Conservation (phyloP, 1,139 yeast species). For the Blastobotrys persicus region DNA sequence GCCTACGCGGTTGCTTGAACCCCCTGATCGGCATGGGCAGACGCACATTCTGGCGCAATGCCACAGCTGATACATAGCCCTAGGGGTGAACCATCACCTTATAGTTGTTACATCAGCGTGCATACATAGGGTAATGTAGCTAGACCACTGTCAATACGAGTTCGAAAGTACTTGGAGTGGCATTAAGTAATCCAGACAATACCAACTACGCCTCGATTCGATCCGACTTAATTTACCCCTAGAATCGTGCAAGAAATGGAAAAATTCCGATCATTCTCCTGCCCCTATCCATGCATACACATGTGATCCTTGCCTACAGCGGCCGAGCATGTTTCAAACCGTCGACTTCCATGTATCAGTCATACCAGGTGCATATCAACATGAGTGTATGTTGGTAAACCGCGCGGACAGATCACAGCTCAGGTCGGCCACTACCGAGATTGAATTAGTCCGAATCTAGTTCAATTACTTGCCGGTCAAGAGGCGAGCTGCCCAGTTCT, state of each 20-base stretch:
- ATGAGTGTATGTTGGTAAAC: no score
- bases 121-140: no score
- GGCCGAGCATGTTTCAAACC: not conserved
- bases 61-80: not conserved
- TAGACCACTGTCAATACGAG: no score
- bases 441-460: constrained; percentile 5
- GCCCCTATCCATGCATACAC: not conserved
- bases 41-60: not conserved
- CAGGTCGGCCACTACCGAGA: no score
- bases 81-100: not conserved
- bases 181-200: no score
- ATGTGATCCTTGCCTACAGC: not conserved
- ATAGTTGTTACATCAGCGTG: not conserved
- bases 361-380: no score
- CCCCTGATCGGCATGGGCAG: not conserved
- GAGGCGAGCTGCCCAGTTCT: not conserved
- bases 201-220: not conserved
- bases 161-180: no score
- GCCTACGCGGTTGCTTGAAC: not conserved
- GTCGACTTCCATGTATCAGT: no score
- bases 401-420: no score
- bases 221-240: not conserved
- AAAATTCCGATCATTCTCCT: not conserved
- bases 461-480: constrained; percentile 1
- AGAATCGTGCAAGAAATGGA: not conserved